Percentiles rank a stretch among this genome's conserved stretches.
Conservation (phyloP, 2,329 filamentous ascomycete genomes). For the Penicillium griseofulvum region DNA sequence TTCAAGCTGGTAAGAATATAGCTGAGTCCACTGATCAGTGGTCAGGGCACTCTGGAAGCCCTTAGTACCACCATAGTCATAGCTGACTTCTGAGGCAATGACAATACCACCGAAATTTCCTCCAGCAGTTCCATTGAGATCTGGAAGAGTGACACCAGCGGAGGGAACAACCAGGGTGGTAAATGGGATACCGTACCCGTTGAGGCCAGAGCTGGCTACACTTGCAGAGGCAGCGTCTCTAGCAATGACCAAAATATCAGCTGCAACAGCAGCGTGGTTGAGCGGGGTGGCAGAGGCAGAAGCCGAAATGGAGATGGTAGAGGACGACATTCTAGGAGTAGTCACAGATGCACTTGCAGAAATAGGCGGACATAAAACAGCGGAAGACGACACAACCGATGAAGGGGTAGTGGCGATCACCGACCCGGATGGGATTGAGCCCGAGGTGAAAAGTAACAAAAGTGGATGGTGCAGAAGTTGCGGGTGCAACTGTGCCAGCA, state of each 20-base stretch:
- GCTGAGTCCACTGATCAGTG: constrained; percentile 53
- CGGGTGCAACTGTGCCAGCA: neutral
- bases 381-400: neutral
- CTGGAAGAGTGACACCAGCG: constrained; percentile 51
- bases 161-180: constrained; percentile 56
- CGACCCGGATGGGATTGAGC: neutral
- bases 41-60: constrained; percentile 56
- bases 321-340: constrained; percentile 25
- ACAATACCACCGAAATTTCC: constrained; percentile 63
- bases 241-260: constrained; percentile 57
- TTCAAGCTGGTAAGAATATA: constrained; percentile 57
- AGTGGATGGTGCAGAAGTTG: constrained; percentile 5
- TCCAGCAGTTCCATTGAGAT: constrained; percentile 49
- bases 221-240: constrained; percentile 50
- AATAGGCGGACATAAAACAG: neutral
- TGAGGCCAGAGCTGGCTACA: constrained; percentile 54
- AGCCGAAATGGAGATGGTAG: constrained; percentile 14
- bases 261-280: constrained; percentile 25
- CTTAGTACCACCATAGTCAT: constrained; percentile 49
- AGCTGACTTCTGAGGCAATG: constrained; percentile 53
- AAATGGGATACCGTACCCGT: constrained; percentile 61
- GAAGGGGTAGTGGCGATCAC: neutral
- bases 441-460: constrained; percentile 10
- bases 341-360: constrained; percentile 2
- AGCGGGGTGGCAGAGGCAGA: constrained; percentile 21